Conservation (phyloP, 2,329 filamentous ascomycete species). For the Colletotrichum sp. region DNA sequence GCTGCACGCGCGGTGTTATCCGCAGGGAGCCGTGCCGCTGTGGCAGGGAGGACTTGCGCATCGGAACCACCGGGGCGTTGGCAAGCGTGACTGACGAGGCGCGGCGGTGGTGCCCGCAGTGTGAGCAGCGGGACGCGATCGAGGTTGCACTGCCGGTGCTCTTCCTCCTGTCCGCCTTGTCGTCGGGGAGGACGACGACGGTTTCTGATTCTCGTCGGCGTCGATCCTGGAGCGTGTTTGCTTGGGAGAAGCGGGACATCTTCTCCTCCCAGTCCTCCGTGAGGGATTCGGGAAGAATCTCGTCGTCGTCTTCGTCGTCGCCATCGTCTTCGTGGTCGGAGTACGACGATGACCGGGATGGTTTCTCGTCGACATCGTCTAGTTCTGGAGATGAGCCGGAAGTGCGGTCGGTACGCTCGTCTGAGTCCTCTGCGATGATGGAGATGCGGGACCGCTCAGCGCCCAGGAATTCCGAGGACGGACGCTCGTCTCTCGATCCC, state of each 20-base stretch:
- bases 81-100: neutral
- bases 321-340: neutral
- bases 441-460: slow-evolving; percentile 1
- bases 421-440: neutral
- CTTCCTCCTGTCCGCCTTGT: neutral
- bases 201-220: neutral
- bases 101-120: neutral
- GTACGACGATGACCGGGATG: neutral
- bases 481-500: neutral
- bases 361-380: neutral
- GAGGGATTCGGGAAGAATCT: neutral
- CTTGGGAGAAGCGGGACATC: neutral
- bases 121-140: neutral
- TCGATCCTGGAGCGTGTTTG: neutral
- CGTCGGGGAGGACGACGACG: neutral
- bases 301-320: neutral
- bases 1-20: neutral
- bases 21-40: neutral
- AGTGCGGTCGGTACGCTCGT: neutral
- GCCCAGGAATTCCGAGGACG: slow-evolving; percentile 9
- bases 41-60: neutral
- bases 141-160: neutral
- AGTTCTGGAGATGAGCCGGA: neutral
- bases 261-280: slow-evolving; percentile 4
- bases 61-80: neutral